Base-by-base conservation (phyloP, 2,329 filamentous ascomycete genomes). In the Xylaria sp. region DNA sequence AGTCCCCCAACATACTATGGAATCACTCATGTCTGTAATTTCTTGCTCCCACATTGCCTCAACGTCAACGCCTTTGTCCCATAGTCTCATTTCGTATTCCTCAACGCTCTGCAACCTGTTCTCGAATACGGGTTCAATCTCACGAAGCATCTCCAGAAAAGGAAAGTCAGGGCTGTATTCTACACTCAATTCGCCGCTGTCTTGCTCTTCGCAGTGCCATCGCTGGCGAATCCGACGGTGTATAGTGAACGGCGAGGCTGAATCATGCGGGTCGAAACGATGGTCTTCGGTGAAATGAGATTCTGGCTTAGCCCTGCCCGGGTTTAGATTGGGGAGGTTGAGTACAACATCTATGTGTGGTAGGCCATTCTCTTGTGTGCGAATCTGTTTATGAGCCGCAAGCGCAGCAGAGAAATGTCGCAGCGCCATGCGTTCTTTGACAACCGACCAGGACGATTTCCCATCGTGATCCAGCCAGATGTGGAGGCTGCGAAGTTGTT, bases 401-500 rank as follows among this genome's bases (percentile, higher is more conserved):
- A 54, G 51, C 2, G 25, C 51, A 34, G 9, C 51, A 9, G 25
- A 34, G 13, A 59, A 2, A 34, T 28, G 2, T 1, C 41, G 56
- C 3, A 59, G 25, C 7, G 25, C 41, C 25, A 20, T 28, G 56
- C 56, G 41, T 34, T 59, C 56, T 48, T 59, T 59, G 23, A 59
- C 41, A 31, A 31, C 15, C 13, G 56, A 59, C 41, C 56, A 59
- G 9, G 56, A 59, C 8, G 2, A 20, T 31, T 5, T 18, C 4
- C 34, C 41, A 15, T 48, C 56, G 18, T 59, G 56, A 48, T 59
- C 56, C 7, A 59, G 15, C 56, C 56, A 48, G 39, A 59, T 48
- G 15, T 28, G 15, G 8, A 48, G 56, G 15, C 56, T 59, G 23
- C 56, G 56, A 48, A 59, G 41, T 48, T 59, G 20, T 48, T 34